Conservation (phyloP, 805 yeast species). For the Cyberlindnera lachancei region DNA sequence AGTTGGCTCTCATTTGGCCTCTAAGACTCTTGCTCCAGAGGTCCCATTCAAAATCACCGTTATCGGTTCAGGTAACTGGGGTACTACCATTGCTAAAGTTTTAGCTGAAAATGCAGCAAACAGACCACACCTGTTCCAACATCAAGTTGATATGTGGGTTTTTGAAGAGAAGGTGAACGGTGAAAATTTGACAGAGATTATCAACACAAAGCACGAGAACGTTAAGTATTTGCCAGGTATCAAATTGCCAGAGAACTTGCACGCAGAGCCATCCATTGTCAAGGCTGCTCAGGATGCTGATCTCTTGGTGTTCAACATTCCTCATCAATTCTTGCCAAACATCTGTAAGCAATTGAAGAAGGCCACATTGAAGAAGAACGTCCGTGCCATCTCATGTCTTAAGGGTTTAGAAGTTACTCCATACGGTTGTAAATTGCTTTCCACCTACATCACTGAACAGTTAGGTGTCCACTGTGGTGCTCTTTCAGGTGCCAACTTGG, state of each 20-base stretch:
- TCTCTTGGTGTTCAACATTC: conserved; percentile 86
- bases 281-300: conserved; percentile 78
- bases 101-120: conserved; percentile 79
- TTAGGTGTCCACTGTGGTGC: conserved; percentile 93
- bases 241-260: conserved; percentile 74
- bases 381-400: conserved; percentile 89
- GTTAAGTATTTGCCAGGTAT: conserved; percentile 92
- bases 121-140: conserved; percentile 65
- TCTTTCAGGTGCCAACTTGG: conserved; percentile 93
- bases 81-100: conserved; percentile 94
- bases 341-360: conserved; percentile 62
- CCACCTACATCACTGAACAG: conserved; percentile 69
- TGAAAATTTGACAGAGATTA: conserved; percentile 69
- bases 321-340: conserved; percentile 88
- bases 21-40: conserved; percentile 17
- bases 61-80: conserved; percentile 98
- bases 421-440: conserved; percentile 77
- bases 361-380: conserved; percentile 62
- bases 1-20: conserved; percentile 15
- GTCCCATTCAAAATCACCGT: conserved; percentile 54
- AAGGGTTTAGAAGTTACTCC: conserved; percentile 84
- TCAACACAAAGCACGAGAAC: conserved; percentile 86
- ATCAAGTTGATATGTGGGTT: conserved; percentile 93
- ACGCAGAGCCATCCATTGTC: conserved; percentile 79
- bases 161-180: conserved; percentile 80